Conservation (phyloP, 1,139 yeast genomes). For the Maudiozyma humilis region DNA sequence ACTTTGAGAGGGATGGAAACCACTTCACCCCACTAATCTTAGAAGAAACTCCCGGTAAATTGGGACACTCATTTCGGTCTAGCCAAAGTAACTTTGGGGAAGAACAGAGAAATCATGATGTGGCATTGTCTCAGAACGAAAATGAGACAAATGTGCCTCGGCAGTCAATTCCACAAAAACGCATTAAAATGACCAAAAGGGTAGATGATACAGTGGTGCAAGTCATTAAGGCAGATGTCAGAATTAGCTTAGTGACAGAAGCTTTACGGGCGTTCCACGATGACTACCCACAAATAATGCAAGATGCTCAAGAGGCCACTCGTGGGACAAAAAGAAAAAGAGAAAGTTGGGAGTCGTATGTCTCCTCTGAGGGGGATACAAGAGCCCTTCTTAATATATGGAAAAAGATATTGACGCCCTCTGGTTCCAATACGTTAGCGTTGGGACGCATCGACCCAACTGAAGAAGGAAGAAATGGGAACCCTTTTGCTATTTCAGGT, state of each 20-base stretch:
- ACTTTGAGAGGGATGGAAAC: constrained; percentile 6
- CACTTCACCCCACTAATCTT: constrained; percentile 5
- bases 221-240: constrained; percentile 20
- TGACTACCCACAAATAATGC: constrained; percentile 20
- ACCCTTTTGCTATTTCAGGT: background rate
- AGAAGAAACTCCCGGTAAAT: constrained; percentile 6
- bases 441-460: too few species aligned
- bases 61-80: too few species aligned
- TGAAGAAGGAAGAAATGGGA: too few species aligned
- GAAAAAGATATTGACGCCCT: background rate
- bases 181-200: too few species aligned
- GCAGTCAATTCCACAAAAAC: too few species aligned
- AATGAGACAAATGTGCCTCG: too few species aligned
- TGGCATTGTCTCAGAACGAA: too few species aligned
- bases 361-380: background rate
- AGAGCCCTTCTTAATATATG: background rate
- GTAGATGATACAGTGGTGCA: too few species aligned
- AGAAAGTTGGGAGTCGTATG: constrained; percentile 1
- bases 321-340: constrained; percentile 19
- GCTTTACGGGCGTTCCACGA: constrained; percentile 19
- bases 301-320: constrained; percentile 2
- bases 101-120: too few species aligned
- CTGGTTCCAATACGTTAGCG: too few species aligned
- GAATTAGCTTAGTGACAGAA: constrained; percentile 24
- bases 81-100: too few species aligned